Evolutionary conservation across 495 filamentous ascomycete genomes (phyloP).

Genomic region (Penicillium roqueforti): DNA sequence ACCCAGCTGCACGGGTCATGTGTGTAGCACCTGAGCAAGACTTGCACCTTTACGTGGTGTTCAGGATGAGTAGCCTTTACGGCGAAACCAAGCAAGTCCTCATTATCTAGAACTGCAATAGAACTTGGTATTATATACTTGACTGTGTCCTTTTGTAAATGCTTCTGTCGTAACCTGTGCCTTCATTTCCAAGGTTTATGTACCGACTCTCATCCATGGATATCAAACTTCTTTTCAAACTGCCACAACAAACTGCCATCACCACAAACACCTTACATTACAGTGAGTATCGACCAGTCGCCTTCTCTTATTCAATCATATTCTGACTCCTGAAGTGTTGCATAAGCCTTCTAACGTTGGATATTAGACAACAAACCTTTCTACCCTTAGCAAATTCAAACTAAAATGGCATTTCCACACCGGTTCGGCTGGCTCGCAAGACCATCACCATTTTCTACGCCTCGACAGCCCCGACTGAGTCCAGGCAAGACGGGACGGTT

Average conservation of each 20-base stretch:
- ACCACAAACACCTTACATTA: not conserved
- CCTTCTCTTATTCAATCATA: not conserved
- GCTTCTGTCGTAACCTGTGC: not conserved
- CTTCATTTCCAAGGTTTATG: no score
- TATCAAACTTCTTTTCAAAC: not conserved
- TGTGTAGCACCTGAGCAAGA: not conserved
- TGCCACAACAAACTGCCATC: not conserved
- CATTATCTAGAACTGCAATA: not conserved
- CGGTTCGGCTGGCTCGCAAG: not conserved
- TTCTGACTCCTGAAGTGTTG: not conserved
- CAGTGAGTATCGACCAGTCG: not conserved
- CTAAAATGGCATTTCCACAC: not conserved
- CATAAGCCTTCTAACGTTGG: not conserved
- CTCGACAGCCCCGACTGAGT: not conserved
- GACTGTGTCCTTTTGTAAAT: not conserved
- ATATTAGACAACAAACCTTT: not conserved
- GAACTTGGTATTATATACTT: not conserved
- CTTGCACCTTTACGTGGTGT: conserved; percentile 2
- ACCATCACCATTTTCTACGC: not conserved
- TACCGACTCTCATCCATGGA: no score
- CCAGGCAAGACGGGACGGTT: not conserved
- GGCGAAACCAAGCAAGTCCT: not conserved
- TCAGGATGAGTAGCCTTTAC: not conserved
- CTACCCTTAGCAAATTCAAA: not conserved
- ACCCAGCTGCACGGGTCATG: not conserved